phyloP scores from a whole-genome alignment of 805 yeast genomes.

The Isabelozyma pseudorhagii region DNA sequence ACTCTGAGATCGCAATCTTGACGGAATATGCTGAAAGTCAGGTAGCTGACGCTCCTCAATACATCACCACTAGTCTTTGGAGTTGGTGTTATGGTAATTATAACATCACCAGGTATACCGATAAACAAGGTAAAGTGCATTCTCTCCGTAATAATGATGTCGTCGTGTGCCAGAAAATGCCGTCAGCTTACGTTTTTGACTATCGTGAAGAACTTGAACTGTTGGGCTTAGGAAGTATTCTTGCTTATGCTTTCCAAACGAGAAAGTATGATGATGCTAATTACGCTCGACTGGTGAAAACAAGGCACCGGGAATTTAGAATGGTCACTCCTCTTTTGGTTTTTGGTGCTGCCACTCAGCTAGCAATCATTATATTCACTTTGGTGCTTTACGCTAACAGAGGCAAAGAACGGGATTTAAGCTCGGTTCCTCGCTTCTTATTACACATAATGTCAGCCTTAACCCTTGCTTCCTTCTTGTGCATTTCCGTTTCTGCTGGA shows the following conservation, averaged over 20 bases:
- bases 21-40: conserved; percentile 44
- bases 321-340: conserved; percentile 26
- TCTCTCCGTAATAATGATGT: conserved; percentile 14
- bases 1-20: conserved; percentile 46
- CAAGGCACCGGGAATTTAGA: conserved; percentile 12
- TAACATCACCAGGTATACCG: conserved; percentile 13
- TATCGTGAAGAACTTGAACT: conserved; percentile 38
- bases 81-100: conserved; percentile 46
- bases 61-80: conserved; percentile 37
- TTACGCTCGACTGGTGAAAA: conserved; percentile 10
- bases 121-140: conserved; percentile 10
- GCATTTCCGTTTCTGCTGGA: conserved; percentile 27
- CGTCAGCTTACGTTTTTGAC: conserved; percentile 34
- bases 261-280: conserved; percentile 7
- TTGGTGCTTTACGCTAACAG: conserved; percentile 35
- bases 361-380: conserved; percentile 23
- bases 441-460: conserved; percentile 35
- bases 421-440: conserved; percentile 23
- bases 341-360: conserved; percentile 24
- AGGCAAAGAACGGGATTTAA: conserved; percentile 30
- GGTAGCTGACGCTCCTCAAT: conserved; percentile 49
- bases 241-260: conserved; percentile 46
- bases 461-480: conserved; percentile 30
- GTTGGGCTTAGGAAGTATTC: conserved; percentile 40
- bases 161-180: conserved; percentile 16